These are phyloP conservation scores for Colletotrichum tanaceti DNA, from an alignment of 2,329 filamentous ascomycete genomes.

Conservation along the genomic window DNA sequence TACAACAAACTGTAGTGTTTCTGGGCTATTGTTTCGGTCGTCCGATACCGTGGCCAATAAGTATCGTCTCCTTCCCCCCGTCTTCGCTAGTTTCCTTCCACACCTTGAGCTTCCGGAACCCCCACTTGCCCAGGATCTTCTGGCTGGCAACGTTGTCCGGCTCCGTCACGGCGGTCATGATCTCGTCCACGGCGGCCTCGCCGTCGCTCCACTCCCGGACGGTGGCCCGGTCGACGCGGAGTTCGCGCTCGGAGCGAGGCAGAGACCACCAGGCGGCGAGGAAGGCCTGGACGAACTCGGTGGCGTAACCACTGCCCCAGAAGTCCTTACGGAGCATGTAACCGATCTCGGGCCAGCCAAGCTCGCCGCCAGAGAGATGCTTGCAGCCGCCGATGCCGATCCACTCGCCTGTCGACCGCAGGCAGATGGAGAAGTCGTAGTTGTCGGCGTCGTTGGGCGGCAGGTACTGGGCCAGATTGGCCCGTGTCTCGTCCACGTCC, in stretches of 20 bases:
- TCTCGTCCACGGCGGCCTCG: conserved; percentile 52
- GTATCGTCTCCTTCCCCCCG: background rate
- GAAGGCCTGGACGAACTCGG: conserved; percentile 65
- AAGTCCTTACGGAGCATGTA: conserved; percentile 65
- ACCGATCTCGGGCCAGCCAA: conserved; percentile 69
- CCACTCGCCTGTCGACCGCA: conserved; percentile 60
- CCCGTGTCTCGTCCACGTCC: conserved; percentile 57
- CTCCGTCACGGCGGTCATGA: conserved; percentile 61
- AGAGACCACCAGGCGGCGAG: conserved; percentile 61
- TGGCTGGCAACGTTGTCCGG: conserved; percentile 64
- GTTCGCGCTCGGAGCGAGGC: conserved; percentile 57
- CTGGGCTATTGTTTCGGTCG: conserved; percentile 9
- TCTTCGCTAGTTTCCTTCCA: conserved; percentile 49
- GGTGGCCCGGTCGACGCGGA: conserved; percentile 56
- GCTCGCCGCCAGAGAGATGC: conserved; percentile 49
- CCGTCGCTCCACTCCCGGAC: conserved; percentile 43
- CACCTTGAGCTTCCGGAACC: conserved; percentile 61
- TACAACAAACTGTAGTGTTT: background rate
- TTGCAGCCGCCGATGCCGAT: conserved; percentile 63
- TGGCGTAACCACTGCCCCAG: conserved; percentile 69
- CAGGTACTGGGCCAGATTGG: conserved; percentile 55
- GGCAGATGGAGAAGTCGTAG: conserved; percentile 68
- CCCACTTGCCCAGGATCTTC: conserved; percentile 66
- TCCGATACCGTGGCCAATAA: conserved; percentile 26
- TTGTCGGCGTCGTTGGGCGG: conserved; percentile 61